phyloP scores from a whole-genome alignment of 1,139 yeast genomes.

The Protomyces gravidus region DNA sequence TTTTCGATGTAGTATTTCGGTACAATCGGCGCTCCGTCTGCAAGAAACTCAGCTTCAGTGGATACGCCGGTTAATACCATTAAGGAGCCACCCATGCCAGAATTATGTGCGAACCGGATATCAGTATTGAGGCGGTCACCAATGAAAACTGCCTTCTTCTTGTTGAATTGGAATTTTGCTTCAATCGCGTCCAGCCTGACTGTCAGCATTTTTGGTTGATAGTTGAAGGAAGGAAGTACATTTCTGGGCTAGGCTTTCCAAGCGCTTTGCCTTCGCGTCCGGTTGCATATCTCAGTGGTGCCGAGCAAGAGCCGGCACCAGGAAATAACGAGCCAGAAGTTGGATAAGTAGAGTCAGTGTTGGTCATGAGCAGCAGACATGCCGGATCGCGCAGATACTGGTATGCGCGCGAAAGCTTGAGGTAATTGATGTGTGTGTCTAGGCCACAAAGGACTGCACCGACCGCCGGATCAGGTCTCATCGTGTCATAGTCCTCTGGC shows the following conservation, averaged over 20 bases:
- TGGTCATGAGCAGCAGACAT: conserved; percentile 84
- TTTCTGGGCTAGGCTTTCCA: conserved; percentile 85
- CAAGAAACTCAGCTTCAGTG: conserved; percentile 56
- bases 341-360: conserved; percentile 91
- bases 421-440: conserved; percentile 69
- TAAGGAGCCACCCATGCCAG: conserved; percentile 73
- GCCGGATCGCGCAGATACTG: conserved; percentile 68
- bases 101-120: conserved; percentile 82
- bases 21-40: conserved; percentile 45
- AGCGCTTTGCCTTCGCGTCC: conserved; percentile 75
- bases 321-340: conserved; percentile 78
- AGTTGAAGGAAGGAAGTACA: conserved; percentile 45
- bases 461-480: conserved; percentile 61
- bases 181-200: conserved; percentile 67
- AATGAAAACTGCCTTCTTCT: conserved; percentile 74
- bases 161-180: conserved; percentile 59
- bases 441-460: conserved; percentile 90
- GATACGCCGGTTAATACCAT: conserved; percentile 90
- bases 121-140: conserved; percentile 96
- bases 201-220: background rate
- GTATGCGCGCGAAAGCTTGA: conserved; percentile 73
- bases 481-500: conserved; percentile 34
- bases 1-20: conserved; percentile 71
- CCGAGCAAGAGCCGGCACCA: conserved; percentile 92
- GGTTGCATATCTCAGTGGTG: conserved; percentile 68